Evolutionary conservation across 179 eudicot genomes (phyloP), one percentile per base, ranked within the genome.

Genomic region (Beta macrorhiza): DNA sequence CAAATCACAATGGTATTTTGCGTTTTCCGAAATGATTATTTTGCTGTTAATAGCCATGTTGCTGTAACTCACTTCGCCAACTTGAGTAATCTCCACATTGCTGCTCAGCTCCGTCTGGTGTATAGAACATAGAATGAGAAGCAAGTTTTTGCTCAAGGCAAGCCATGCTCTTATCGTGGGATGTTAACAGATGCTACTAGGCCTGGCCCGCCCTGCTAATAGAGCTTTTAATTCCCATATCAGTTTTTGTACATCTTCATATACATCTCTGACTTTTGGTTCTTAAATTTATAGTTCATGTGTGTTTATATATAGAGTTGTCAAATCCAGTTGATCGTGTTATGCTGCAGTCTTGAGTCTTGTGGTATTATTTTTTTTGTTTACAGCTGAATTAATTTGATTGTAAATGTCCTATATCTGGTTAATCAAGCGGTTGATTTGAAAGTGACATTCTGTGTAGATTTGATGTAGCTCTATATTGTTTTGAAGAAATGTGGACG

Each of bases 101-200:
- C 76, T 78, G 67, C 73, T 55, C 58, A 32, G n/a, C 55, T 62
- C 29, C 62, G 47, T 42, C 64, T 72, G 45, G 64, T 49, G 49
- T 12, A 62, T 42, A 7, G 47, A 64, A 45, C 68, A 22, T 29
- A 3, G 67, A 67, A 58, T 0, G 79, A 47, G 32, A 13, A 61
- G 45, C 25, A 67, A 42, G 49, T 69, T 81, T 81, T 59, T 67
- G 76, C 10, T 53, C 55, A 14, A 64, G 72, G 55, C 44, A 70
- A 70, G 61, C 22, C 45, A 32, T 47, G 61, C 67, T 47, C 45
- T 9, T 57, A n/a, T 55, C 0, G 45, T 16, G 55, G 76, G 7
- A 25, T 78, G 19, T 13, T 5, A 68, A 45, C 15, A 22, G 56
- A 64, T 49, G 32, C 1, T 55, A 25, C 42, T 55, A 52, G 67